phyloP scores from a whole-genome alignment of 495 filamentous ascomycete genomes.

The Daldinia bambusicola region DNA sequence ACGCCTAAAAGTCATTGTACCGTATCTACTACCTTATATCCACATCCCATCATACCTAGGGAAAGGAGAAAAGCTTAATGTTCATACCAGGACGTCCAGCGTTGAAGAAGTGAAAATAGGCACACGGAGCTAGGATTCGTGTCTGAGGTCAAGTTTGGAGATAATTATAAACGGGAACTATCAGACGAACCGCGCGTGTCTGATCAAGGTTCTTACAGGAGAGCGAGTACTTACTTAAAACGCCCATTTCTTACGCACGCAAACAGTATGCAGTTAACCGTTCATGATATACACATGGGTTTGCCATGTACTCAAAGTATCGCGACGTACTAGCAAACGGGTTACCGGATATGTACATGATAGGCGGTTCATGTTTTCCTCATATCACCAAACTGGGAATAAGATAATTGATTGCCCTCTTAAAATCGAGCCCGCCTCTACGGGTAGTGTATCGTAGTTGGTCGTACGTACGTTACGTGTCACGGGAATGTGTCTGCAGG shows the following conservation, averaged over 20 bases:
- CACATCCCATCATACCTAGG: neutral
- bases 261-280: conserved; percentile 8
- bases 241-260: neutral
- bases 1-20: neutral
- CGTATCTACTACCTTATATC: neutral
- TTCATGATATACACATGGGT: neutral
- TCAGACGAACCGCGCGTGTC: neutral
- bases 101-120: neutral
- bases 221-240: too few relatives aligned
- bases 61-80: too few relatives aligned
- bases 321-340: conserved; percentile 10
- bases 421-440: conserved; percentile 2
- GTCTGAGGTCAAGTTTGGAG: conserved; percentile 2
- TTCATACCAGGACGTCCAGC: neutral
- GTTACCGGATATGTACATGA: conserved; percentile 25
- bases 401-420: neutral
- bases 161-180: conserved; percentile 1
- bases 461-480: conserved; percentile 11
- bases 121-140: neutral
- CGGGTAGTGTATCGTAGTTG: neutral
- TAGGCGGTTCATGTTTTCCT: neutral
- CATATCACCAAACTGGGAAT: conserved; percentile 8
- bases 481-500: conserved; percentile 28
- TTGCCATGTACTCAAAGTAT: conserved; percentile 22
- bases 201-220: too few relatives aligned